Base-by-base conservation (phyloP, 2,329 filamentous ascomycete species). In the Chaetomiaceae sp. region DNA sequence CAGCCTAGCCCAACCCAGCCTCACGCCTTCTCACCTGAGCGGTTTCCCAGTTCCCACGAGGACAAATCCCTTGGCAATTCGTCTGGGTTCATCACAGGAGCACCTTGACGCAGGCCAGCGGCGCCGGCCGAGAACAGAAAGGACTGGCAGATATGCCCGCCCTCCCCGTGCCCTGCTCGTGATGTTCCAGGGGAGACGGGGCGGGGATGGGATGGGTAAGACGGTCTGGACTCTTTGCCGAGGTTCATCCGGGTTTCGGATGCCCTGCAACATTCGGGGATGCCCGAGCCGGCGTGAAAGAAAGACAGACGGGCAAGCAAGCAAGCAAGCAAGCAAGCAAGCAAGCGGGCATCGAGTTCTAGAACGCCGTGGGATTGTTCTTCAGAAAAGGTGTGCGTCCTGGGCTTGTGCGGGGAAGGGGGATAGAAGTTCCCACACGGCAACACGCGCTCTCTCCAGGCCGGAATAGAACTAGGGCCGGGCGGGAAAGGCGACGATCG, bases 21-120 rank as follows among this genome's bases (percentile, higher is more conserved):
- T 50, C n/a, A n/a, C n/a, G n/a, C n/a, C n/a, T n/a, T n/a, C n/a
- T n/a, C 47, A 36, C 38, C 41, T 34, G 48, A 43, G 21, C 30
- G 29, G 29, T 36, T n/a, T n/a, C n/a, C 25, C 5, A 9, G 25
- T n/a, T 37, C 34, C 48, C 38, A 44, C 40, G 48, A 44, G 23
- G 40, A 29, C 30, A 42, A 21, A 37, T 29, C 38, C 25, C 48
- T 51, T 45, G 41, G 27, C 41, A 32, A 33, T 4, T 25, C 30
- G 29, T 41, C 20, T 27, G 25, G 25, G n/a, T n/a, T n/a, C n/a
- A n/a, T n/a, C n/a, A n/a, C n/a, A n/a, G n/a, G n/a, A n/a, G n/a
- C n/a, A n/a, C 25, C 25, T 27, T 5, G 14, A 18, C 27, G n/a
- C 40, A 43, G 8, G 25, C 14, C 20, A 34, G 20, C 42, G 13